Evolutionary conservation across 495 filamentous ascomycete genomes (phyloP), one percentile per base, ranked within the genome.

Genomic region (Parmelia sp.): DNA sequence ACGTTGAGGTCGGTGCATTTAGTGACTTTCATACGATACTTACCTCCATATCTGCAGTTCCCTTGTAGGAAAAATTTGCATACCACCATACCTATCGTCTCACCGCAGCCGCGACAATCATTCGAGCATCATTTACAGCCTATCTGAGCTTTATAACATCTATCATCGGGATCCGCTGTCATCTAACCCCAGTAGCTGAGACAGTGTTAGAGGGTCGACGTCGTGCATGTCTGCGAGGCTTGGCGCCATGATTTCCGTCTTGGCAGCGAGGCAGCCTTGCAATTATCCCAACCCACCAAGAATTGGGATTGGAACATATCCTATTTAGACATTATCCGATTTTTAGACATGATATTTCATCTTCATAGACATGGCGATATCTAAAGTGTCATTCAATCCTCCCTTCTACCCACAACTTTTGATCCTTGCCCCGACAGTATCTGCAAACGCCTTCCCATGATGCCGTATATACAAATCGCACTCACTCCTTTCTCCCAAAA

Each of bases 31-130:
- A 37, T 25, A n/a, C 58, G n/a, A 19, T 4, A n/a, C n/a, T 40
- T 75, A 80, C 81, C 77, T 70, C 90, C 91, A 71, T 81, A 87
- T 69, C 79, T 85, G 79, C 91, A 96, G 59, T 81, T 80, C 53
- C 89, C 90, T 73, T 86, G 83, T 73, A 84, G 84, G 70, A 79
- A 96, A 72, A 84, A 92, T 44, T 70, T 80, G 79, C 91, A 96
- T 67, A 91, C 74, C 6, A 73, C 69, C 86, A 88, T 88, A 1
- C 63, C 66, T 12, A 44, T 9, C 0, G 29, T 51, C 29, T 33
- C 7, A 55, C 21, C 21, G 14, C 15, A n/a, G 17, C 6, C 51
- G 10, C 6, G 3, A 19, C 29, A 33, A 33, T 33, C 10, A 0
- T 21, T 55, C 3, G 17, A 10, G 29, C 27, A 12, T 55, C 19